phyloP scores from a whole-genome alignment of 495 filamentous ascomycete species.

The Xylona heveae region DNA sequence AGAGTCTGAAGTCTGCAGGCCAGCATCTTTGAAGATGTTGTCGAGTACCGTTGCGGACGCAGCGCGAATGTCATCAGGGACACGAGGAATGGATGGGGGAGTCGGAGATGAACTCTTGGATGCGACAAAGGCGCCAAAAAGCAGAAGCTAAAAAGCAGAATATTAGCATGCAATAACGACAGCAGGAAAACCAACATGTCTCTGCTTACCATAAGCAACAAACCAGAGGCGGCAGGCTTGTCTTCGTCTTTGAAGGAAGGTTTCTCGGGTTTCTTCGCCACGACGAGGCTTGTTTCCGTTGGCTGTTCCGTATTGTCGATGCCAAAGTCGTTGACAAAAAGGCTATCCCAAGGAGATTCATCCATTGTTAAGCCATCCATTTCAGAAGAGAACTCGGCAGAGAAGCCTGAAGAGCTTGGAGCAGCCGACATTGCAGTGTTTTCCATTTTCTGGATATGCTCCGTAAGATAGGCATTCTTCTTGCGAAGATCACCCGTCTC shows the following conservation, averaged over 20 bases:
- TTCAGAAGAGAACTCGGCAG: conserved; percentile 50
- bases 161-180: conserved; percentile 8
- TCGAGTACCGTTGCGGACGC: conserved; percentile 81
- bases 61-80: conserved; percentile 82
- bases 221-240: conserved; percentile 38
- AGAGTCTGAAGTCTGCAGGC: conserved; percentile 20
- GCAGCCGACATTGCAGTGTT: conserved; percentile 34
- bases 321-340: conserved; percentile 27
- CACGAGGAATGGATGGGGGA: conserved; percentile 45
- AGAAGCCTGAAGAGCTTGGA: conserved; percentile 36
- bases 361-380: conserved; percentile 75
- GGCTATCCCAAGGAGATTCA: conserved; percentile 5
- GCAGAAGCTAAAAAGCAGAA: conserved; percentile 49
- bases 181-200: conserved; percentile 13
- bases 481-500: conserved; percentile 91
- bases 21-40: conserved; percentile 66
- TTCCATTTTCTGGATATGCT: conserved; percentile 64
- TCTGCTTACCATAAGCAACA: conserved; percentile 30
- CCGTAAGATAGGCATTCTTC: conserved; percentile 76
- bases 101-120: conserved; percentile 50
- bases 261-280: conserved; percentile 34
- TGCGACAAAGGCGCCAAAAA: conserved; percentile 90
- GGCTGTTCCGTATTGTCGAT: conserved; percentile 24
- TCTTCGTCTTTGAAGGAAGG: conserved; percentile 29
- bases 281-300: conserved; percentile 20